phyloP scores from a whole-genome alignment of 495 filamentous ascomycete species.

The Podospora appendiculata region DNA sequence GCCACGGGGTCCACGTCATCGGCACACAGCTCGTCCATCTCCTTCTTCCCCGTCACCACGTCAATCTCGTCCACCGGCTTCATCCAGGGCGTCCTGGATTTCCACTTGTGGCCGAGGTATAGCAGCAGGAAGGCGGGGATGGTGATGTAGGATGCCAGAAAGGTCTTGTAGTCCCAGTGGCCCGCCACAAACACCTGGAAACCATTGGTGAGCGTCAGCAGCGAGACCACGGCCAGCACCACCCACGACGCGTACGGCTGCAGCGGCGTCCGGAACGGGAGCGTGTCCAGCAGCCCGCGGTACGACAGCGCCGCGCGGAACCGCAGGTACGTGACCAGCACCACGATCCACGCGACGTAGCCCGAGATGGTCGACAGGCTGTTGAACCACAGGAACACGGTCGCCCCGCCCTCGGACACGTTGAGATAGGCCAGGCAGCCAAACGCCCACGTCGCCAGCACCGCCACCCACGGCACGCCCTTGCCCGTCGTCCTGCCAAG shows the following conservation, averaged over 20 bases:
- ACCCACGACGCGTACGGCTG: slow-evolving; percentile 37
- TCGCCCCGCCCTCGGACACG: slow-evolving; percentile 42
- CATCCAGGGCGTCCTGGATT: slow-evolving; percentile 20
- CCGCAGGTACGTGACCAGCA: slow-evolving; percentile 39
- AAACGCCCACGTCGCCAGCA: slow-evolving; percentile 45
- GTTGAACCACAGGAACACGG: slow-evolving; percentile 54
- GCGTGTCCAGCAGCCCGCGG: slow-evolving; percentile 26
- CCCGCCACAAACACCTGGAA: slow-evolving; percentile 35
- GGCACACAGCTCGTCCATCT: slow-evolving; percentile 39
- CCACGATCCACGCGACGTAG: slow-evolving; percentile 42
- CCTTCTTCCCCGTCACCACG: slow-evolving; percentile 40
- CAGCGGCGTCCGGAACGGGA: slow-evolving; percentile 30
- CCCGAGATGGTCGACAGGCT: slow-evolving; percentile 43
- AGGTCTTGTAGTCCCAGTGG: slow-evolving; percentile 27
- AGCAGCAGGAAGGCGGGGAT: slow-evolving; percentile 34
- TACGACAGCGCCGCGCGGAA: slow-evolving; percentile 36
- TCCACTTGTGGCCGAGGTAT: slow-evolving; percentile 35
- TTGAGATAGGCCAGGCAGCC: slow-evolving; percentile 59
- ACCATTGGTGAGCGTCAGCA: slow-evolving; percentile 41
- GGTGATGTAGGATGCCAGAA: slow-evolving; percentile 42
- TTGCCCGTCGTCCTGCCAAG: slow-evolving; percentile 44
- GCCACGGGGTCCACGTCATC: slow-evolving; percentile 28
- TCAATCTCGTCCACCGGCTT: slow-evolving; percentile 31
- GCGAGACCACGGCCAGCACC: slow-evolving; percentile 24
- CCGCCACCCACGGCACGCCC: slow-evolving; percentile 57